Base-by-base conservation (phyloP, 192 early-diverging fungal species). In the Backusella tarrabulga region DNA sequence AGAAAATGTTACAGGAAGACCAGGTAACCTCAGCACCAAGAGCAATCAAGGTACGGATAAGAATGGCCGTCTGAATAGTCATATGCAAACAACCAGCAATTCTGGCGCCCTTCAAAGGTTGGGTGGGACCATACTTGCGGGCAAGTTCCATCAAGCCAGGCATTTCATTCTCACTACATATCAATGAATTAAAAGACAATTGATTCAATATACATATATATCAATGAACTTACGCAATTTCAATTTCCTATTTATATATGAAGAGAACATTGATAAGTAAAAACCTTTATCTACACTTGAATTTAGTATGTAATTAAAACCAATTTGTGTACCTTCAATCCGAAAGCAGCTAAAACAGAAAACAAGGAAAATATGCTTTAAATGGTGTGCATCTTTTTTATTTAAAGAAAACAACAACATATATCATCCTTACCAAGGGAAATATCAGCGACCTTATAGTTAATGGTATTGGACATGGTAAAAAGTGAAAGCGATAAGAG, bases 1-100 rank as follows among this genome's bases (percentile, higher is more conserved):
- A 97, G 93, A 99, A 98, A 85, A 89, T 89, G 81, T 87, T 87
- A 77, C 88, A 87, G 34, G 88, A 89, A 82, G 86, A 86, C 88
- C 88, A 89, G 77, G 88, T 84, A 54, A 99, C 95, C 85, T 98
- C 93, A 72, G 97, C 97, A 82, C 97, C 97, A 76, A 99, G 91
- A 80, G 89, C 90, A 72, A 91, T 91, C 72, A 99, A 90, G 74
- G 97, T 98, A 91, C 98, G 96, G 88, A 98, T 99, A 76, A 99
- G 91, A 77, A 98, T 96, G 69, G 96, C 97, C 46, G 96, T 97
- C 91, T 99, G 96, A 87, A 99, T 95, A 84, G 96, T 99, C 97
- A 99, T 99, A 90, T 99, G 97, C 81, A 99, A 90, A 86, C 97
- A 99, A 40, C 97, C 97, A 75, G 94, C 95, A 79, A 99, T 95